Evolutionary conservation across 2,329 filamentous ascomycete species (phyloP), one percentile per base, ranked within the genome.

Genomic region (Exophiala viscosa): DNA sequence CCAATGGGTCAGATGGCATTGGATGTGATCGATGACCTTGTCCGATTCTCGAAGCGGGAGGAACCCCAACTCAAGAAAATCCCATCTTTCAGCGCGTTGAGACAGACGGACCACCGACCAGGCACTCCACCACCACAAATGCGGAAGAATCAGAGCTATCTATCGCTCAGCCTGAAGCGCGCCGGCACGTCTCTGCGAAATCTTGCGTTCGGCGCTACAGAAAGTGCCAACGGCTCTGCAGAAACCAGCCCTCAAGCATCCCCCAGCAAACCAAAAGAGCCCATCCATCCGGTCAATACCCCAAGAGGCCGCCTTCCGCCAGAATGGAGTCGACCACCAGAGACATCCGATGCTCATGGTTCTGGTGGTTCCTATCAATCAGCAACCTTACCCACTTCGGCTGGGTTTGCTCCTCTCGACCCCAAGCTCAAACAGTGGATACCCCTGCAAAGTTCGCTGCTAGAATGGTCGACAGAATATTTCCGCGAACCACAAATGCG

Each of bases 401-500:
- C 88, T 9, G 82, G 84, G 0, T 96, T 87, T 65, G 74, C 82
- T 58, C 75, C 82, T 45, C 81, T 85, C 52, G 75, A 78, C 1
- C 74, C 82, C 48, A 48, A 50, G 33, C 47, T 38, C 20, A 62
- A 75, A 8, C 86, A 88, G 1, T 71, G 69, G 10, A 79, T 97
- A 23, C 93, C 93, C 1, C 70, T 99, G 14, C 80, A 81, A 54
- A 96, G 90, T 67, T 85, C 80, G 7, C 95, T 97, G 69, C 78
- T 96, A 58, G 89, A 96, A 59, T 99, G 92, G 91, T 96, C 91
- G 3, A 90, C 93, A 40, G 92, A 92, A 69, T 97, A 99, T 69
- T 99, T 97, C 78, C 88, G 91, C 28, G 91, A 97, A 69, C 93
- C 93, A 31, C 93, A 99, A 70, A 97, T 99, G 93, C 95, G 93